Base-by-base conservation (phyloP, 306 rosid species). In the Corylus avellana region DNA sequence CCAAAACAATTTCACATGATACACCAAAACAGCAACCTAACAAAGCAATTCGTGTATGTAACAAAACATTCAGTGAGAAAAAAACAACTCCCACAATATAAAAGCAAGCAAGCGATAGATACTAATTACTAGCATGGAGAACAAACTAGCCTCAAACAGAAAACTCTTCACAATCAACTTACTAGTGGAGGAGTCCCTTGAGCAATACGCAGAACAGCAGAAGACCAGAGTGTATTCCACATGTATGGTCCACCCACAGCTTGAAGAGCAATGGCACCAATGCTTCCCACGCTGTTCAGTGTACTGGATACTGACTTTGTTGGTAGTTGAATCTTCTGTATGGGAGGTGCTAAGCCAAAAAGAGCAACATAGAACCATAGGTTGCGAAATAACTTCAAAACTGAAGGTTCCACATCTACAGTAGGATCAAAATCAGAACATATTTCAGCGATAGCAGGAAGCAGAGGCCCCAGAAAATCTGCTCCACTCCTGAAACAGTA, bases 141-240 rank as follows among this genome's bases (percentile, higher is more conserved):
- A 46, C 61, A 32, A 39, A 18, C 69, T 7, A 44, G 66, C 48
- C 59, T 29, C 13, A 55, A 18, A 62, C 29, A 47, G 29, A 48
- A 71, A 42, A 27, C 22, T 39, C 59, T 22, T 68, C 35, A 72
- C 47, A 54, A 72, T 48, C 48, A 82, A 89, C 99, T 90, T 91
- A 95, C 99, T 48, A 95, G 96, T 75, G 99, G 96, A 86, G 99
- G 99, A 79, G 99, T 95, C 81, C 99, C 99, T 80, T 84, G 98
- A 71, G 99, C 91, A 85, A 95, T 95, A 68, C 80, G 81, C 84
- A 85, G 93, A 76, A 93, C 99, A 79, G 99, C 96, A 81, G 90
- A 83, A 85, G 90, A 89, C 98, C 99, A 95, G 78, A 86, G 90
- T 39, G 72, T 39, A 83, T 91, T 93, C 99, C 99, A 95, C 97